These are phyloP conservation scores for Phytophthora ohioensis DNA, from an alignment of 352 stramenopile genomes.

Conservation along the genomic window DNA sequence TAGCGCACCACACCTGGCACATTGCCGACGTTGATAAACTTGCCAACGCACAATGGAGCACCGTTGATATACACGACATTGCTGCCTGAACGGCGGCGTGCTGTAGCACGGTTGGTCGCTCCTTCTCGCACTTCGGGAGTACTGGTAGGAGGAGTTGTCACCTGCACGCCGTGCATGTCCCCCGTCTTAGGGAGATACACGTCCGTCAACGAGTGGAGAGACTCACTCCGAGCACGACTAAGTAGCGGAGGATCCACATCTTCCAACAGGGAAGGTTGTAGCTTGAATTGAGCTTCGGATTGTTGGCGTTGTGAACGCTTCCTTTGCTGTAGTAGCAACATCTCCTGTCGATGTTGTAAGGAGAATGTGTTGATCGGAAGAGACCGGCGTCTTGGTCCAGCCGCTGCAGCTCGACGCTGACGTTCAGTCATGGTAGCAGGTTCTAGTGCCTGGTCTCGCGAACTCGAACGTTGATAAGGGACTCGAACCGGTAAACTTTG, in stretches of 20 bases:
- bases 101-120: conserved; percentile 11
- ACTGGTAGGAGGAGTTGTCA: conserved; percentile 22
- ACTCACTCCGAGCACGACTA: conserved; percentile 50
- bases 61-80: conserved; percentile 57
- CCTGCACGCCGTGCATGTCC: conserved; percentile 22
- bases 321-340: conserved; percentile 36
- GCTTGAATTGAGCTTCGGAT: conserved; percentile 9
- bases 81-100: conserved; percentile 53
- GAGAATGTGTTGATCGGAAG: conserved; percentile 57
- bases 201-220: conserved; percentile 59
- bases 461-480: conserved; percentile 30
- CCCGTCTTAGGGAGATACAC: conserved; percentile 44
- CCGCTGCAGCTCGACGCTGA: conserved; percentile 19
- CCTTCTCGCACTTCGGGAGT: conserved; percentile 9
- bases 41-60: conserved; percentile 52
- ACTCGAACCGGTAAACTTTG: conserved; percentile 33
- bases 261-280: conserved; percentile 33
- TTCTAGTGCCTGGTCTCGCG: conserved; percentile 30
- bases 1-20: conserved; percentile 74
- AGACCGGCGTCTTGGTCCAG: conserved; percentile 46
- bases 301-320: conserved; percentile 27
- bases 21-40: conserved; percentile 62
- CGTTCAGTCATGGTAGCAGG: conserved; percentile 23
- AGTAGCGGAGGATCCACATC: conserved; percentile 44
- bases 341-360: conserved; percentile 36